Percentiles rank a stretch among this genome's conserved stretches.
Evolutionary conservation across 441 rosid species (phyloP).

Genomic region (Sinapis alba): DNA sequence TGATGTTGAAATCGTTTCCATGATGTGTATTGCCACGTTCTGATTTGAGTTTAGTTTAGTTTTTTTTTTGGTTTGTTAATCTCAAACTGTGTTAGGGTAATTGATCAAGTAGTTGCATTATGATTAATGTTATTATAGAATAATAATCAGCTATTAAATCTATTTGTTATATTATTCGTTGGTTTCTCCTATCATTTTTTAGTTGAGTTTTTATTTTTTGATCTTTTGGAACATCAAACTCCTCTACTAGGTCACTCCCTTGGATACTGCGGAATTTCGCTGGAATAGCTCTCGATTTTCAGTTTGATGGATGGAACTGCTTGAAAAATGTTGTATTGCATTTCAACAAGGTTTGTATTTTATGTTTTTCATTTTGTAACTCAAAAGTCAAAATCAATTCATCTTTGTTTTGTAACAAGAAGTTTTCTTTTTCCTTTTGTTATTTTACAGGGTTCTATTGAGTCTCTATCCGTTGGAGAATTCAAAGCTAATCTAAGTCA

Average conservation of each 20-base stretch:
- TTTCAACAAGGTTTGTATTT: slow-evolving; percentile 69
- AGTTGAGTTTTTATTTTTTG: slow-evolving; percentile 5
- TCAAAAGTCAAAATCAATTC: neutral
- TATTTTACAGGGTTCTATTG: slow-evolving; percentile 80
- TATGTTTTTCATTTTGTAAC: neutral
- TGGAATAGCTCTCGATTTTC: slow-evolving; percentile 77
- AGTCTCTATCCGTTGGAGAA: slow-evolving; percentile 83
- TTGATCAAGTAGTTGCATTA: too few relatives aligned
- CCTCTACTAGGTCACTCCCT: slow-evolving; percentile 62
- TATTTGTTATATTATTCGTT: neutral
- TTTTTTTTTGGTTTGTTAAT: neutral
- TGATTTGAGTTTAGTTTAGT: neutral
- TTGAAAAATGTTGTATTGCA: slow-evolving; percentile 74
- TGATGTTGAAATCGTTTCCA: neutral
- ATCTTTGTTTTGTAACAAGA: too few relatives aligned
- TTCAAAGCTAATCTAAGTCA: slow-evolving; percentile 80
- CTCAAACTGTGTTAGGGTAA: too few relatives aligned
- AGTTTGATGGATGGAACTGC: slow-evolving; percentile 90
- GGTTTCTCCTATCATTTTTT: neutral
- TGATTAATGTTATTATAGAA: too few relatives aligned
- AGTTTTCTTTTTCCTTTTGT: neutral
- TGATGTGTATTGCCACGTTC: neutral
- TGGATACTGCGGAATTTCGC: slow-evolving; percentile 66
- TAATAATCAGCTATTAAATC: neutral
- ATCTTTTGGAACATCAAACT: neutral